Conservation (phyloP, 1,284 basidiomycete genomes). For the Exobasidium rhododendri region DNA sequence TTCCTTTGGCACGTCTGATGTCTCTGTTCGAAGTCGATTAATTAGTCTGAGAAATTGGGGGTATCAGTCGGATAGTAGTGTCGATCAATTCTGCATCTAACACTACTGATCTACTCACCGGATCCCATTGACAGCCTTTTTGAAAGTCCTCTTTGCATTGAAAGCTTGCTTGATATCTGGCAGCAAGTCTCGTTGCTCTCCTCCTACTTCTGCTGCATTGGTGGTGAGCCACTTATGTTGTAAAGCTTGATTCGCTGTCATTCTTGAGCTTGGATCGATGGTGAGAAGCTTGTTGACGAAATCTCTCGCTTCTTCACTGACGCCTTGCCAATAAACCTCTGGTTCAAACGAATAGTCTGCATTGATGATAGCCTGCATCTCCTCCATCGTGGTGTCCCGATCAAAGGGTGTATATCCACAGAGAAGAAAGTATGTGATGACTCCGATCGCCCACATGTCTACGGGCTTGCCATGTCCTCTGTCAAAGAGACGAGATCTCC, state of each 20-base stretch:
- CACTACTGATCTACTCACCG: too few species aligned
- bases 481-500: not conserved
- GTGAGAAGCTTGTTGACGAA: slow-evolving; percentile 51
- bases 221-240: slow-evolving; percentile 43
- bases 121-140: slow-evolving; percentile 53
- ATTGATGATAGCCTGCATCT: slow-evolving; percentile 53
- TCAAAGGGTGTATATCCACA: slow-evolving; percentile 55
- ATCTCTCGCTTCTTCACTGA: slow-evolving; percentile 43
- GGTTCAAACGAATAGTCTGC: slow-evolving; percentile 52
- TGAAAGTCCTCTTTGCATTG: slow-evolving; percentile 51
- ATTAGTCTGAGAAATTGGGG: slow-evolving; percentile 22
- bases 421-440: slow-evolving; percentile 53
- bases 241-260: slow-evolving; percentile 45
- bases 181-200: slow-evolving; percentile 44
- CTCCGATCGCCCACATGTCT: slow-evolving; percentile 65
- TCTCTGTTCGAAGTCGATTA: slow-evolving; percentile 22
- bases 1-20: slow-evolving; percentile 16
- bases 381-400: slow-evolving; percentile 50
- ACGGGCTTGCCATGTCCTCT: slow-evolving; percentile 93
- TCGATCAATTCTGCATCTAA: not conserved
- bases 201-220: slow-evolving; percentile 16
- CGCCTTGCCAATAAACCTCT: slow-evolving; percentile 46
- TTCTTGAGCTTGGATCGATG: slow-evolving; percentile 35
- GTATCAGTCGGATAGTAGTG: not conserved
- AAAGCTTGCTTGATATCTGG: slow-evolving; percentile 54